phyloP scores from a whole-genome alignment of 345 rosid genomes.

The Raphanus sativus region DNA sequence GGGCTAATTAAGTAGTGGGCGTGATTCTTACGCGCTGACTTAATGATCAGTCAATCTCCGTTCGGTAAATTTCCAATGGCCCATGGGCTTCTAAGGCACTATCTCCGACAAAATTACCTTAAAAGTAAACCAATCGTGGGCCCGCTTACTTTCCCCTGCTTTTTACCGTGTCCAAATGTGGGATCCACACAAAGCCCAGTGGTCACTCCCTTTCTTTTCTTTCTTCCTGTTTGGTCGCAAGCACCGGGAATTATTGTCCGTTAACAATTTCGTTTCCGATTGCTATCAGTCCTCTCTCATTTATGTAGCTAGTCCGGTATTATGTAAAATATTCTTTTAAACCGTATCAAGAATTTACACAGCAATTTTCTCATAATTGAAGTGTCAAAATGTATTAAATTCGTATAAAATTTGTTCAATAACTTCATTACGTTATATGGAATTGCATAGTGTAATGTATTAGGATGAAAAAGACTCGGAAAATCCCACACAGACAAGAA shows the following conservation, averaged over 20 bases:
- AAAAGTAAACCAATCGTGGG: slow-evolving; percentile 28
- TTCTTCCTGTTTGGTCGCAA: background rate
- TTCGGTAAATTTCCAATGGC: slow-evolving; percentile 29
- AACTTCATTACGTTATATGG: background rate
- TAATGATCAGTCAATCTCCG: slow-evolving; percentile 35
- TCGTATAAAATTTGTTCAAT: background rate
- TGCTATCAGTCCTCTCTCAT: background rate
- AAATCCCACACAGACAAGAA: background rate
- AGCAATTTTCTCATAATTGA: background rate
- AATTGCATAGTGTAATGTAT: background rate
- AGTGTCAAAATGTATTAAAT: background rate
- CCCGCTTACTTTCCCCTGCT: slow-evolving; percentile 13
- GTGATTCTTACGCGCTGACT: slow-evolving; percentile 59
- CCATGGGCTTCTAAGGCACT: slow-evolving; percentile 31
- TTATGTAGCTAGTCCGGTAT: background rate
- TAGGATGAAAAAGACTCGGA: background rate
- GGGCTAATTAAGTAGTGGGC: slow-evolving; percentile 45
- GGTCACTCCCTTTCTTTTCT: slow-evolving; percentile 5
- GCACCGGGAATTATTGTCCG: slow-evolving; percentile 6
- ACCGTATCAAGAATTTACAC: background rate
- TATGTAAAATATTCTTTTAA: background rate
- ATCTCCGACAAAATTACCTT: slow-evolving; percentile 52
- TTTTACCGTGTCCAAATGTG: slow-evolving; percentile 34
- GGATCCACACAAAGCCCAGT: slow-evolving; percentile 34
- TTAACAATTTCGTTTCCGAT: background rate